Percentiles rank a stretch among this genome's conserved stretches.
Evolutionary conservation across 2,329 filamentous ascomycete species (phyloP).

Genomic region (Fusarium abutilonis): DNA sequence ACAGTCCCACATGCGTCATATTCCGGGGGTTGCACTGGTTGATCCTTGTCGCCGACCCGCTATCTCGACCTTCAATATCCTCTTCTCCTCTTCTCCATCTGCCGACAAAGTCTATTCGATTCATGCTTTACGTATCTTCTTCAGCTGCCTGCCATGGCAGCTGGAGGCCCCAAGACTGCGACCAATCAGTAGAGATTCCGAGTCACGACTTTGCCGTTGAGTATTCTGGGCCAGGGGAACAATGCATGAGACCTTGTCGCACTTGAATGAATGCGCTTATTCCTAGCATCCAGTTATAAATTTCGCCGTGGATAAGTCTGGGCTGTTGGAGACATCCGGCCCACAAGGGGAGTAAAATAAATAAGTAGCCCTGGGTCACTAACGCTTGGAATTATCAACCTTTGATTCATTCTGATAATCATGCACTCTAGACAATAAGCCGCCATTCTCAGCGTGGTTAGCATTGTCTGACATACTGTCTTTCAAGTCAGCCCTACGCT

Average conservation of each 20-base stretch:
- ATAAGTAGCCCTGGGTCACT: conserved; percentile 8
- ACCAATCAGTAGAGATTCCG: background rate
- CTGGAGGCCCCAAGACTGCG: background rate
- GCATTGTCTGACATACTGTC: background rate
- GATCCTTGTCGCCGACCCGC: conserved; percentile 13
- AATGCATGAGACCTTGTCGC: background rate
- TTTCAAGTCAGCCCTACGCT: conserved; percentile 22
- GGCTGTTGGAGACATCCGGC: conserved; percentile 4
- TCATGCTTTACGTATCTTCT: background rate
- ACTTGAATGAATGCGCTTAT: background rate
- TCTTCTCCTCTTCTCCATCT: background rate
- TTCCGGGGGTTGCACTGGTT: conserved; percentile 27
- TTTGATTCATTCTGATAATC: background rate
- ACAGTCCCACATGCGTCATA: conserved; percentile 25
- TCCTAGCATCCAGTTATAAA: background rate
- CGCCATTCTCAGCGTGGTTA: conserved; percentile 14
- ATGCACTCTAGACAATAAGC: conserved; percentile 8
- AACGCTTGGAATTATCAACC: background rate
- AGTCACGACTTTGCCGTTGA: background rate
- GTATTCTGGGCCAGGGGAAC: background rate
- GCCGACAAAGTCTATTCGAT: conserved; percentile 1
- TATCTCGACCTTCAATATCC: background rate
- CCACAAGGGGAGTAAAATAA: conserved; percentile 6
- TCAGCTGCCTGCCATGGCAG: background rate
- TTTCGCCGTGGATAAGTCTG: background rate